Conservation (phyloP, 495 filamentous ascomycete genomes). For the Cryomyces minteri region DNA sequence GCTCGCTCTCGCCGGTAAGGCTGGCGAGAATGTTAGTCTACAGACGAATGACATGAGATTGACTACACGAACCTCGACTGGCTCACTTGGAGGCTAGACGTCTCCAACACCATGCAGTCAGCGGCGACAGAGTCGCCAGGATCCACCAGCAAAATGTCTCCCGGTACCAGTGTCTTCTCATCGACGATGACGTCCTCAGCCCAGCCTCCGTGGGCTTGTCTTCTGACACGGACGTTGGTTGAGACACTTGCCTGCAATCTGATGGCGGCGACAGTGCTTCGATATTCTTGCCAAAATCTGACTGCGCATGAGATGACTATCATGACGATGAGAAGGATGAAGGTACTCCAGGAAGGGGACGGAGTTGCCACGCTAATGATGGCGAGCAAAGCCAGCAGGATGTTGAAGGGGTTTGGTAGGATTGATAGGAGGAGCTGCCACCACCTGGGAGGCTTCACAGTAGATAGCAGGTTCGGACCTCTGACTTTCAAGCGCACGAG, state of each 20-base stretch:
- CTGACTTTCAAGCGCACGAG: neutral
- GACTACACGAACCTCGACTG: neutral
- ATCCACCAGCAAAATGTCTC: neutral
- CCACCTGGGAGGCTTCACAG: neutral
- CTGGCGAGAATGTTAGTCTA: no score
- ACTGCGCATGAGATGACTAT: neutral
- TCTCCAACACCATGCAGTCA: neutral
- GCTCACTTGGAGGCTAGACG: neutral
- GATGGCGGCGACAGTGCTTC: neutral
- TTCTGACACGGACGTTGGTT: neutral
- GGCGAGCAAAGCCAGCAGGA: neutral
- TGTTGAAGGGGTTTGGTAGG: conserved; percentile 1
- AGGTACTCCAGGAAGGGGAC: neutral
- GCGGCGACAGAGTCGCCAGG: neutral
- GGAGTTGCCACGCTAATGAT: conserved; percentile 1
- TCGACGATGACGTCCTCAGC: neutral
- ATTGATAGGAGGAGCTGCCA: conserved; percentile 1
- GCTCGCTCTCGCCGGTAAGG: neutral
- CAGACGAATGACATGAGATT: no score
- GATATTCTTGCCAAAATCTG: conserved; percentile 1
- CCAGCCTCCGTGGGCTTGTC: neutral
- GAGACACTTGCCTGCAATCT: neutral
- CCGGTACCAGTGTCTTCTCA: neutral
- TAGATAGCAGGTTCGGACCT: neutral
- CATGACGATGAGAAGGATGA: neutral